A percentile compares a stretch with the other conserved stretches of the same genome.
These are phyloP conservation scores for Exophiala lecanii-corni DNA, from an alignment of 2,329 filamentous ascomycete species.

Conservation along the genomic window DNA sequence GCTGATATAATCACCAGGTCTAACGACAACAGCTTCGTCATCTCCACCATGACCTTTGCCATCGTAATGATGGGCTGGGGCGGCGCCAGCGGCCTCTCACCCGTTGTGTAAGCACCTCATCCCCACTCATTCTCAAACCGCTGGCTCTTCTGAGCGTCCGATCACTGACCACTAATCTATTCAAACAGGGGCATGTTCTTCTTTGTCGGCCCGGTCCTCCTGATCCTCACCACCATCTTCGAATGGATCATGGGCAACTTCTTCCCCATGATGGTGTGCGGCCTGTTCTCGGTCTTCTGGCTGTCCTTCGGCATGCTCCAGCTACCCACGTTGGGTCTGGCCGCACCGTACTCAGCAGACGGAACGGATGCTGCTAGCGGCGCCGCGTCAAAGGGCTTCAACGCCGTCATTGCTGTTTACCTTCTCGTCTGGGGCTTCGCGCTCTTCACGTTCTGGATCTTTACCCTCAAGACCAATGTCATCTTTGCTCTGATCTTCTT, in stretches of 20 bases:
- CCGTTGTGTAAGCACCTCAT: conserved; percentile 20
- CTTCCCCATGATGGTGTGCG: conserved; percentile 26
- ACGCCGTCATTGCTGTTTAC: conserved; percentile 25
- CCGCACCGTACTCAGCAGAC: conserved; percentile 19
- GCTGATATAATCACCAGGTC: too few relatives aligned
- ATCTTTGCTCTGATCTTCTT: conserved; percentile 24
- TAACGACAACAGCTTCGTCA: conserved; percentile 21
- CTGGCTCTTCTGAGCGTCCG: not conserved
- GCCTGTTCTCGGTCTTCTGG: conserved; percentile 25
- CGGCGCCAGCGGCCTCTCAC: conserved; percentile 17
- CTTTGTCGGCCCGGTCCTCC: conserved; percentile 25
- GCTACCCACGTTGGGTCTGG: conserved; percentile 23
- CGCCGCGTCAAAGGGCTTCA: conserved; percentile 18
- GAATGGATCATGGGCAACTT: conserved; percentile 27
- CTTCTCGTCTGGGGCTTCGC: conserved; percentile 26
- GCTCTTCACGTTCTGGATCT: conserved; percentile 25
- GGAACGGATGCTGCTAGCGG: conserved; percentile 19
- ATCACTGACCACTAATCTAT: not conserved
- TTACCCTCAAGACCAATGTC: conserved; percentile 25
- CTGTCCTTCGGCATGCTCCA: conserved; percentile 24
- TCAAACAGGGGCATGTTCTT: conserved; percentile 24
- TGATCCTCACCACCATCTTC: conserved; percentile 21
- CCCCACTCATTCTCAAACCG: not conserved
- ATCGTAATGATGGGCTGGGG: conserved; percentile 27
- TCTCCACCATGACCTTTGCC: conserved; percentile 24